Percentiles rank a stretch among this genome's conserved stretches.
Evolutionary conservation across 2,329 filamentous ascomycete species (phyloP).

Genomic region (Lachnellula occidentalis): DNA sequence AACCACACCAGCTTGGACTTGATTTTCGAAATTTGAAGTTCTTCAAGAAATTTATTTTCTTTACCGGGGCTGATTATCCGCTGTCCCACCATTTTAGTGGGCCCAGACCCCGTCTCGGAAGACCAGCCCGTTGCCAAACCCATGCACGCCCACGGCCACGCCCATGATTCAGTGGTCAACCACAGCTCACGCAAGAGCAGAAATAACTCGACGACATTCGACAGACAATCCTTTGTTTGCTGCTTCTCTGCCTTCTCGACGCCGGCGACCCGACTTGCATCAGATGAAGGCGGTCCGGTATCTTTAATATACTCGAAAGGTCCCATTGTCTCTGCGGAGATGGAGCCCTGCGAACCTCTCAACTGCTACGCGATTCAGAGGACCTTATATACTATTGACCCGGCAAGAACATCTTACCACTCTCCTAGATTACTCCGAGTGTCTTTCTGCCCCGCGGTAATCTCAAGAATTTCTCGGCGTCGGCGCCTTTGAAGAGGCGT

Average conservation of each 20-base stretch:
- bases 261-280: background rate
- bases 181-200: background rate
- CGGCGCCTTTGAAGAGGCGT: conserved; percentile 4
- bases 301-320: background rate
- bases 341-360: conserved; percentile 28
- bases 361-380: conserved; percentile 19
- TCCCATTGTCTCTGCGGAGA: conserved; percentile 22
- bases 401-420: background rate
- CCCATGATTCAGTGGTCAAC: background rate
- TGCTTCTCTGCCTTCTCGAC: background rate
- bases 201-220: background rate
- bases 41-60: background rate
- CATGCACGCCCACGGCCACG: background rate
- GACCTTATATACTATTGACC: conserved; percentile 1
- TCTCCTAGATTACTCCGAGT: conserved; percentile 1
- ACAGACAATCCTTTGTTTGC: too few relatives aligned
- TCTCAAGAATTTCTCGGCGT: background rate
- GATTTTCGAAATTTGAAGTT: background rate
- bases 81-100: too few relatives aligned
- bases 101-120: too few relatives aligned
- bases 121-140: too few relatives aligned
- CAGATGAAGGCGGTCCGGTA: background rate
- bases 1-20: background rate
- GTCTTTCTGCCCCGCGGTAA: background rate
- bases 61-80: background rate